Percentiles rank a stretch among this genome's conserved stretches.
Conservation (phyloP, 306 rosid species). For the Pueraria montana region DNA sequence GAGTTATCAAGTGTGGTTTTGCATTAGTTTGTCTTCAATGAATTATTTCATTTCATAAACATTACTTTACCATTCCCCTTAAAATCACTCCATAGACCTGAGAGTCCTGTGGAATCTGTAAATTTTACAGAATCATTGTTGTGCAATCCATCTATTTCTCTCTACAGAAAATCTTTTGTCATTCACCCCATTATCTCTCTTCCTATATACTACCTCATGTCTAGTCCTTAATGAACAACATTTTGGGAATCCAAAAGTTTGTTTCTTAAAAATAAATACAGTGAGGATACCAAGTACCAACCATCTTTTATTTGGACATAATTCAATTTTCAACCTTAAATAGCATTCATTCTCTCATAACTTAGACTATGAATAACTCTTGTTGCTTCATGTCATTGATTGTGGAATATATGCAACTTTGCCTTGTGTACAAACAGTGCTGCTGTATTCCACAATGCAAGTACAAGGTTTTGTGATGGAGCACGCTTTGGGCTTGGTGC, state of each 20-base stretch:
- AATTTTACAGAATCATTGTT: neutral
- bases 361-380: neutral
- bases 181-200: neutral
- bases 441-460: conserved; percentile 90
- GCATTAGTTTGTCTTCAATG: neutral
- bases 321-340: neutral
- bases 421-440: conserved; percentile 60
- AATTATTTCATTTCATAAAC: neutral
- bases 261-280: neutral
- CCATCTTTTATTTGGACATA: neutral
- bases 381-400: conserved; percentile 10
- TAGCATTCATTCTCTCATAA: neutral
- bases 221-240: neutral
- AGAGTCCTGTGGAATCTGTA: neutral
- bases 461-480: conserved; percentile 80
- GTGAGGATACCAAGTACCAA: neutral
- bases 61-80: neutral
- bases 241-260: neutral
- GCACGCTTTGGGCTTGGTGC: conserved; percentile 88
- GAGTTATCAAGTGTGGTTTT: neutral
- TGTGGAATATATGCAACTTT: neutral
- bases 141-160: neutral
- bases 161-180: neutral
- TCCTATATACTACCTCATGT: neutral
- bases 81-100: neutral